These are phyloP conservation scores for Parasitella parasitica DNA, from an alignment of 371 early-diverging fungal genomes.

Conservation along the genomic window DNA sequence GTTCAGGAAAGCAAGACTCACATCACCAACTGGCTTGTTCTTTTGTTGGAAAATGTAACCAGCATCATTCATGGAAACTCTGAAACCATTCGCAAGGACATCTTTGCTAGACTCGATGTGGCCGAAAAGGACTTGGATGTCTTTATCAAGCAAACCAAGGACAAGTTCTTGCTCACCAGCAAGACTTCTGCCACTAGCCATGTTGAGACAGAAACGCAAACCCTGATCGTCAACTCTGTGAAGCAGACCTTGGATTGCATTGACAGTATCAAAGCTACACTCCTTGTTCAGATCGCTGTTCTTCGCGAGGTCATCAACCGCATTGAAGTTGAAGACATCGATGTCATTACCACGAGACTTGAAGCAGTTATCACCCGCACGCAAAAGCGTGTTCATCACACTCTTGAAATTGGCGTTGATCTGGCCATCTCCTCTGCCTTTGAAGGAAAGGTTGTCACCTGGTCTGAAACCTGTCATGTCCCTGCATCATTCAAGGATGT, in stretches of 20 bases:
- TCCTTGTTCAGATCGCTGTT: constrained; percentile 25
- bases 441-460: constrained; percentile 43
- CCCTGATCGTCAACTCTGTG: constrained; percentile 23
- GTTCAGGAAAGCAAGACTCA: constrained; percentile 33
- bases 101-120: constrained; percentile 12
- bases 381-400: constrained; percentile 29
- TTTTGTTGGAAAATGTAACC: constrained; percentile 25
- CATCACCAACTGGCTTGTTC: constrained; percentile 29
- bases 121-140: constrained; percentile 26
- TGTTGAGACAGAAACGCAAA: constrained; percentile 12
- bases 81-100: constrained; percentile 21
- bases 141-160: constrained; percentile 15
- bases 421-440: constrained; percentile 35
- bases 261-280: constrained; percentile 28
- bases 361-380: constrained; percentile 27
- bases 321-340: constrained; percentile 29
- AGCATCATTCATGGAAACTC: constrained; percentile 24
- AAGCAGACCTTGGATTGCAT: constrained; percentile 38
- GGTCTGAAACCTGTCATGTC: constrained; percentile 36
- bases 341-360: constrained; percentile 16
- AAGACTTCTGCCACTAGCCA: constrained; percentile 15
- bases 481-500: constrained; percentile 36
- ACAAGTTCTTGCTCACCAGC: constrained; percentile 13
- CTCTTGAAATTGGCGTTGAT: constrained; percentile 31
- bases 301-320: constrained; percentile 28